These are phyloP conservation scores for Cokeromyces recurvatus DNA, from an alignment of 371 early-diverging fungal genomes.

Conservation along the genomic window DNA sequence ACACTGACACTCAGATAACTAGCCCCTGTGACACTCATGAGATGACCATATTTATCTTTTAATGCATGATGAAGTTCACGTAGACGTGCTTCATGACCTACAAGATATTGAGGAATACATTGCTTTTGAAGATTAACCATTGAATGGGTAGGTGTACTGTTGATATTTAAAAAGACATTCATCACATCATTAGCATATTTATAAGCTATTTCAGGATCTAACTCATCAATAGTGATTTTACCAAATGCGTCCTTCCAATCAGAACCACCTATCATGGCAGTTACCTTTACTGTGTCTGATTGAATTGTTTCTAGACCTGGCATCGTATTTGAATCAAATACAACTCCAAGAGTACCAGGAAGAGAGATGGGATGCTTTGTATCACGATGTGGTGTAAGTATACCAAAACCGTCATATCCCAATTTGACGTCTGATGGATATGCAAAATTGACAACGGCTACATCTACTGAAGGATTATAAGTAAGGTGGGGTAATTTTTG, in stretches of 20 bases:
- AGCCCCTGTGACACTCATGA: slow-evolving; percentile 74
- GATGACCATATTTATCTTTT: slow-evolving; percentile 38
- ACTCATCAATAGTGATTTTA: slow-evolving; percentile 15
- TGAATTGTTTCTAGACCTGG: slow-evolving; percentile 54
- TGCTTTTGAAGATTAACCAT: slow-evolving; percentile 56
- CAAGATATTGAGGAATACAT: slow-evolving; percentile 91
- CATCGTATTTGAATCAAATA: slow-evolving; percentile 86
- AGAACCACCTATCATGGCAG: slow-evolving; percentile 92
- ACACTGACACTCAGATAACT: slow-evolving; percentile 85
- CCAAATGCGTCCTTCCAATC: slow-evolving; percentile 55
- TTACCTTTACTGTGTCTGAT: slow-evolving; percentile 57
- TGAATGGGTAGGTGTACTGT: slow-evolving; percentile 44
- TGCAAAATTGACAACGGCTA: slow-evolving; percentile 86
- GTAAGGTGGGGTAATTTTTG: slow-evolving; percentile 30
- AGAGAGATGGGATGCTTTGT: slow-evolving; percentile 31
- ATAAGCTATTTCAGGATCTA: slow-evolving; percentile 27
- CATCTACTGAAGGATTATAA: slow-evolving; percentile 69
- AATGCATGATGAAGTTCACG: slow-evolving; percentile 50
- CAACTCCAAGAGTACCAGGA: slow-evolving; percentile 74
- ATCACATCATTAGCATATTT: slow-evolving; percentile 35
- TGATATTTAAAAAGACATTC: slow-evolving; percentile 51
- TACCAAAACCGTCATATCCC: slow-evolving; percentile 82
- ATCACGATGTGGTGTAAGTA: slow-evolving; percentile 71
- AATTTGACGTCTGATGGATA: slow-evolving; percentile 45
- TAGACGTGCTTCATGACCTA: slow-evolving; percentile 75